Evolutionary conservation across 1,139 yeast genomes (phyloP).

Genomic region (Yamadazyma triangularis): DNA sequence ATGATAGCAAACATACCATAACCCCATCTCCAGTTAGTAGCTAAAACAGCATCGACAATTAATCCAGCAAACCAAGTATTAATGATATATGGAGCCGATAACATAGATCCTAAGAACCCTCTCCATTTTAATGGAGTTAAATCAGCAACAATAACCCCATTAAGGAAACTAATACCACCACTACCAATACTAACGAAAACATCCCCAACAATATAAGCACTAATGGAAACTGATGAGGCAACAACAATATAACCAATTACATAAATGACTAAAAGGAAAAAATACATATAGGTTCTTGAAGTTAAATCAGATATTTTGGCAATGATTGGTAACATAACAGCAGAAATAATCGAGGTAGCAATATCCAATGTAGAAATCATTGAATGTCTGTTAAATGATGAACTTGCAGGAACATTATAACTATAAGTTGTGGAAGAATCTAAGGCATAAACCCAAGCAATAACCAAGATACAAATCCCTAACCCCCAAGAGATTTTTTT

Average conservation of each 20-base stretch:
- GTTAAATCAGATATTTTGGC: slow-evolving; percentile 27
- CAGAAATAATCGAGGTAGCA: slow-evolving; percentile 22
- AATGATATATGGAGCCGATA: slow-evolving; percentile 24
- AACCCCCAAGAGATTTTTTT: slow-evolving; percentile 3
- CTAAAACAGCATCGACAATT: slow-evolving; percentile 20
- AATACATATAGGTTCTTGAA: slow-evolving; percentile 24
- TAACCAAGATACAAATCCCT: slow-evolving; percentile 19
- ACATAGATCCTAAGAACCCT: slow-evolving; percentile 18
- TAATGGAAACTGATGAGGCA: slow-evolving; percentile 21
- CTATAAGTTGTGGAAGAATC: slow-evolving; percentile 31
- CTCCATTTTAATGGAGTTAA: slow-evolving; percentile 29
- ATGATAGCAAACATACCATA: slow-evolving; percentile 30
- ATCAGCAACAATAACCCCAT: slow-evolving; percentile 24
- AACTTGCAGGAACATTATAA: slow-evolving; percentile 24
- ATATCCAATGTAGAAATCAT: slow-evolving; percentile 25
- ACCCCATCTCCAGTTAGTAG: slow-evolving; percentile 36
- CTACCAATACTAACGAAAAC: slow-evolving; percentile 24
- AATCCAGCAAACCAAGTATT: slow-evolving; percentile 29
- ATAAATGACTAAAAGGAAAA: slow-evolving; percentile 16
- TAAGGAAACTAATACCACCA: slow-evolving; percentile 15
- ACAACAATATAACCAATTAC: slow-evolving; percentile 23
- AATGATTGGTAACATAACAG: slow-evolving; percentile 22
- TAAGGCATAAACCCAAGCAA: slow-evolving; percentile 31
- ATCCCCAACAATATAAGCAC: slow-evolving; percentile 25
- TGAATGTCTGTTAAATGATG: slow-evolving; percentile 25